phyloP scores from a whole-genome alignment of 2,329 filamentous ascomycete genomes.

The Fusarium tricinctum region DNA sequence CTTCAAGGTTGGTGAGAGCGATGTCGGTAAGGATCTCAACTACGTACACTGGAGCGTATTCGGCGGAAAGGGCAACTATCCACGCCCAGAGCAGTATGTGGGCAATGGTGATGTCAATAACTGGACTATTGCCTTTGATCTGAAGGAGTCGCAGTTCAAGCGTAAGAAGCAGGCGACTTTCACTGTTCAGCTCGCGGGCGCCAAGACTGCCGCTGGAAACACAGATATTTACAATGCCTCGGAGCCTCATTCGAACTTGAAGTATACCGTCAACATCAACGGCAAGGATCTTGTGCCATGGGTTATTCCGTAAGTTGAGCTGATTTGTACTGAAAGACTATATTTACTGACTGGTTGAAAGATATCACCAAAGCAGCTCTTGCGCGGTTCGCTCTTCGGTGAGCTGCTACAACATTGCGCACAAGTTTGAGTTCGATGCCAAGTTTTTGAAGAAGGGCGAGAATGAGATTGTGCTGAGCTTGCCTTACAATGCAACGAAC shows the following conservation, averaged over 20 bases:
- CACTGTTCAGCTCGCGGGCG: constrained; percentile 73
- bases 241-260: constrained; percentile 67
- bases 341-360: constrained; percentile 24
- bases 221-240: constrained; percentile 68
- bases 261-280: constrained; percentile 61
- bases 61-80: constrained; percentile 66
- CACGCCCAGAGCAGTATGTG: constrained; percentile 59
- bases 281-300: constrained; percentile 63
- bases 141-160: constrained; percentile 58
- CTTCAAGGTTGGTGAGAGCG: constrained; percentile 68
- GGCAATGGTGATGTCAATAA: constrained; percentile 66
- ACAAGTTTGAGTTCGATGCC: constrained; percentile 71
- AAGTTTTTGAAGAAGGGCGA: constrained; percentile 62
- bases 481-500: constrained; percentile 72
- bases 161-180: constrained; percentile 65
- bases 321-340: too few species aligned
- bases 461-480: constrained; percentile 69
- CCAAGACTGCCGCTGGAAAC: constrained; percentile 73
- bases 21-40: constrained; percentile 67
- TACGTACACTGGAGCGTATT: constrained; percentile 77
- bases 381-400: constrained; percentile 73
- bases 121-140: constrained; percentile 70
- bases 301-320: constrained; percentile 65
- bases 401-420: constrained; percentile 71
- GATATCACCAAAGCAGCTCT: constrained; percentile 57